phyloP scores from a whole-genome alignment of 331 rosid species.

The Dryas integrifolia region DNA sequence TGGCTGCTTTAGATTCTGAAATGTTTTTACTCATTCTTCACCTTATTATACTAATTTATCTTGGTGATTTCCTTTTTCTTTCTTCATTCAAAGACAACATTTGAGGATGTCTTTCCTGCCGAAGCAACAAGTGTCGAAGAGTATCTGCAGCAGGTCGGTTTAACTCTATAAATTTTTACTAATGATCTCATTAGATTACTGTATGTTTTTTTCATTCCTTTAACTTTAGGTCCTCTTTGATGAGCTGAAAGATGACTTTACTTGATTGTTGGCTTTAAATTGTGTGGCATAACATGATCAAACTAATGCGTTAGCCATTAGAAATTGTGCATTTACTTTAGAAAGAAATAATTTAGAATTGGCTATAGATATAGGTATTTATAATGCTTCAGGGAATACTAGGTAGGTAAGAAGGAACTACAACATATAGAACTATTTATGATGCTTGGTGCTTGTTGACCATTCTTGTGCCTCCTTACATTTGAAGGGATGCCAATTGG shows the following conservation, averaged over 20 bases:
- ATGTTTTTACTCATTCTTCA: constrained; percentile 9
- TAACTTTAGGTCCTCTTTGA: background rate
- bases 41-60: constrained; percentile 6
- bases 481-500: no score
- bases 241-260: background rate
- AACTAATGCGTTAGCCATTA: background rate
- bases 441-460: background rate
- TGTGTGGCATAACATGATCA: background rate
- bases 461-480: background rate
- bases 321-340: background rate
- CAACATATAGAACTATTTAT: background rate
- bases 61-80: background rate
- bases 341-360: background rate
- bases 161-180: constrained; percentile 20
- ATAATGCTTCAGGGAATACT: no score
- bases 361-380: background rate
- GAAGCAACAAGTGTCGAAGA: constrained; percentile 96
- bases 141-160: constrained; percentile 88
- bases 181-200: constrained; percentile 3
- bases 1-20: background rate
- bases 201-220: background rate
- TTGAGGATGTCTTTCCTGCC: constrained; percentile 96
- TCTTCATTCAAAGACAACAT: constrained; percentile 65
- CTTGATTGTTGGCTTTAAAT: background rate
- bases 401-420: no score